Conservation (phyloP, 306 rosid species). For the Rubus idaeus region DNA sequence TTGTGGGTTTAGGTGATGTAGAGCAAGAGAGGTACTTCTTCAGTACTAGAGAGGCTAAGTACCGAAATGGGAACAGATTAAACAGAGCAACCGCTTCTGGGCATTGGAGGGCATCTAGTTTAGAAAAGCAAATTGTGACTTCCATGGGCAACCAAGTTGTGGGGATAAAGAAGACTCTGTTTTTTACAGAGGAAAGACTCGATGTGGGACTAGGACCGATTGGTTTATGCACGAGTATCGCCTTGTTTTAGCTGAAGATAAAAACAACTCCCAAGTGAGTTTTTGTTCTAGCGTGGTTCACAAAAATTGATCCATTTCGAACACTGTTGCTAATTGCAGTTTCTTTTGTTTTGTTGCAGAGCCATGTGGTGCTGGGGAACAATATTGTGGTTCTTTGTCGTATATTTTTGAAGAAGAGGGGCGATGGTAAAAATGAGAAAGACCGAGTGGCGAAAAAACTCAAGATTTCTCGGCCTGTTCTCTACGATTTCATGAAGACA, state of each 20-base stretch:
- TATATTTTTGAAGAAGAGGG: conserved; percentile 83
- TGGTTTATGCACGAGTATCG: conserved; percentile 99
- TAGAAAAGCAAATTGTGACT: conserved; percentile 67
- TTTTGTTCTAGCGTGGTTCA: too few species aligned
- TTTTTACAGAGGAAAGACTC: conserved; percentile 87
- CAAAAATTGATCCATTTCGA: too few species aligned
- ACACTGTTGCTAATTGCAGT: too few species aligned
- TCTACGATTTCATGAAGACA: conserved; percentile 72
- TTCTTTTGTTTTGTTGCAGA: conserved; percentile 36
- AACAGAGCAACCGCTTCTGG: conserved; percentile 90
- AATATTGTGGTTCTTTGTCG: conserved; percentile 95
- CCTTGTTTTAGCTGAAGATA: conserved; percentile 36
- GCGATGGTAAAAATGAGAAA: conserved; percentile 35
- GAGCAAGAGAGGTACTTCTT: conserved; percentile 91
- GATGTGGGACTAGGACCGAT: conserved; percentile 84
- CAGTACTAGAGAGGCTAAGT: conserved; percentile 88
- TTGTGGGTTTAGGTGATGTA: conserved; percentile 50
- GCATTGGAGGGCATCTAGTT: conserved; percentile 94
- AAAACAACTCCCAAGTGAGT: conserved; percentile 35
- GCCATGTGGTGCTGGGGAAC: conserved; percentile 37
- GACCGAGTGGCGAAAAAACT: conserved; percentile 18
- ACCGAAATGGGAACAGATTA: conserved; percentile 89
- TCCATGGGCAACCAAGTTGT: conserved; percentile 51
- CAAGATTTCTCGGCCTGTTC: conserved; percentile 47
- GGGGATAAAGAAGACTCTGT: conserved; percentile 91